phyloP scores from a whole-genome alignment of 2,329 filamentous ascomycete genomes.

The Dothideomycetidae sp. region DNA sequence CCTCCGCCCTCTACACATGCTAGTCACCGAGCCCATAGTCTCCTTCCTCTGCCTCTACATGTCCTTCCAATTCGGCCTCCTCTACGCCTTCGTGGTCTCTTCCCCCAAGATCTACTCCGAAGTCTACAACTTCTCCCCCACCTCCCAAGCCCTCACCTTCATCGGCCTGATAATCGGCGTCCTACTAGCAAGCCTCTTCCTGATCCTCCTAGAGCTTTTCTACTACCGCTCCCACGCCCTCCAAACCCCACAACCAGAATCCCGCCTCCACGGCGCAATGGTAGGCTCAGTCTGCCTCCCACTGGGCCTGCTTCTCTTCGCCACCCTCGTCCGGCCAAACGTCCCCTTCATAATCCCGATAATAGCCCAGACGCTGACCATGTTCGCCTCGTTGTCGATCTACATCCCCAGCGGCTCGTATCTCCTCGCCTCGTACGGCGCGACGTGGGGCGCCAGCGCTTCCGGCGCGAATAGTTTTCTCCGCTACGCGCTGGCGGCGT shows the following conservation, averaged over 20 bases:
- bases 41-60: slow-evolving; percentile 42
- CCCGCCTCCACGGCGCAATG: slow-evolving; percentile 36
- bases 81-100: slow-evolving; percentile 8
- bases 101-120: slow-evolving; percentile 5
- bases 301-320: slow-evolving; percentile 38
- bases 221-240: slow-evolving; percentile 32
- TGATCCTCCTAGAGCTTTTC: slow-evolving; percentile 34
- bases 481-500: slow-evolving; percentile 19
- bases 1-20: slow-evolving; percentile 30
- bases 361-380: slow-evolving; percentile 15
- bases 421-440: slow-evolving; percentile 23
- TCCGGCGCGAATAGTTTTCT: slow-evolving; percentile 19
- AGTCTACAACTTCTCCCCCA: slow-evolving; percentile 3
- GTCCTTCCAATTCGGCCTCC: slow-evolving; percentile 17
- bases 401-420: slow-evolving; percentile 22
- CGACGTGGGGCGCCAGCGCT: slow-evolving; percentile 21
- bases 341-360: slow-evolving; percentile 12
- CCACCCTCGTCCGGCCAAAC: slow-evolving; percentile 11
- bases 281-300: slow-evolving; percentile 35
- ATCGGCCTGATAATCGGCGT: slow-evolving; percentile 13
- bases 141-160: slow-evolving; percentile 22
- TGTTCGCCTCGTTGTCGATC: slow-evolving; percentile 19
- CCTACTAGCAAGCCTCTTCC: slow-evolving; percentile 30
- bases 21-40: slow-evolving; percentile 35
- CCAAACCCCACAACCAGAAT: slow-evolving; percentile 37